Conservation (phyloP, 495 filamentous ascomycete species). For the Collariella sp. region DNA sequence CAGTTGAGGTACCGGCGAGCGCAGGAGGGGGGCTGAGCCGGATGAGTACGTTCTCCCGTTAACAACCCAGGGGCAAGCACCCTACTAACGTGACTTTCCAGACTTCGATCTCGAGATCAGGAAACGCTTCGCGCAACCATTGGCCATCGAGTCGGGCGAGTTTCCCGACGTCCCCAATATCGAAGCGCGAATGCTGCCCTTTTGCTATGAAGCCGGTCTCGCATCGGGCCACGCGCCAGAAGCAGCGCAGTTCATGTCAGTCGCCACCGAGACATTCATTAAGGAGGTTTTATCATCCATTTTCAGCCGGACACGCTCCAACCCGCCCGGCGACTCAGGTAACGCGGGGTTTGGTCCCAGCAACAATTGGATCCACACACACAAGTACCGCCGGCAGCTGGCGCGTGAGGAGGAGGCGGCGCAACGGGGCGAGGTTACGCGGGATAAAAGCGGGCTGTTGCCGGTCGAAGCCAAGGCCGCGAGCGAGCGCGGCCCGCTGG, state of each 20-base stretch:
- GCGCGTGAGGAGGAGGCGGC: constrained; percentile 62
- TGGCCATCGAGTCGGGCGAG: constrained; percentile 83
- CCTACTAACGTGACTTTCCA: constrained; percentile 25
- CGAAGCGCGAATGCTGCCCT: constrained; percentile 78
- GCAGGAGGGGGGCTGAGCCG: constrained; percentile 70
- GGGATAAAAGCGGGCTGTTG: constrained; percentile 64
- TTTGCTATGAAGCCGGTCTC: constrained; percentile 88
- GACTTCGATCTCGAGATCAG: constrained; percentile 89
- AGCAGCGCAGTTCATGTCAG: constrained; percentile 77
- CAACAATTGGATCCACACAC: constrained; percentile 65
- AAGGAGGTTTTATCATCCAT: constrained; percentile 78
- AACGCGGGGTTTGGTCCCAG: constrained; percentile 52
- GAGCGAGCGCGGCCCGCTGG: constrained; percentile 54
- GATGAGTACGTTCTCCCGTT: constrained; percentile 56
- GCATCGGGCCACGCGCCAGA: constrained; percentile 60
- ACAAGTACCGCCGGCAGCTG: constrained; percentile 63
- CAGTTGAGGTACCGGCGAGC: constrained; percentile 69
- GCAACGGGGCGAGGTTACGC: constrained; percentile 54
- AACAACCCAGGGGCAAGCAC: neutral
- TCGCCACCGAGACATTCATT: constrained; percentile 84
- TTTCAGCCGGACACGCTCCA: constrained; percentile 68
- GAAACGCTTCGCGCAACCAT: constrained; percentile 79
- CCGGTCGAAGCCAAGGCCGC: constrained; percentile 67
- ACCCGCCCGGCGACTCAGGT: constrained; percentile 56
- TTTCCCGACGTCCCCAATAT: constrained; percentile 79